Evolutionary conservation across 2,329 filamentous ascomycete species (phyloP), one percentile per base, ranked within the genome.

Genomic region (Alternaria gansuensis): DNA sequence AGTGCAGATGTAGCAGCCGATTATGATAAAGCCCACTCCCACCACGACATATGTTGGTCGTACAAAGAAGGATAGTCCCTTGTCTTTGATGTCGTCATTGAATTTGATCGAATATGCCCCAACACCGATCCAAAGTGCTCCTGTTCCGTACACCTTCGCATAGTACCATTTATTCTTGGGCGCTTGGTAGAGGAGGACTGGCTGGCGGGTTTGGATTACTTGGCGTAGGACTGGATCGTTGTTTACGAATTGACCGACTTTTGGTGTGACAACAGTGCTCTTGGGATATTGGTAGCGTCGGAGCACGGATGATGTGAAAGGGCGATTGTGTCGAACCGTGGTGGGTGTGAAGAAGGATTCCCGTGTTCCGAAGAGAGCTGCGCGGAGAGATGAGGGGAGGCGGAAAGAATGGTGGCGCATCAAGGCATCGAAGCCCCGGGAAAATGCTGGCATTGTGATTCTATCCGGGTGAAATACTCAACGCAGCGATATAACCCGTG

Each of bases 201-300:
- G 73, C 49, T 70, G 64, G n/a, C 67, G 61, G 29, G 70, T 72
- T 50, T 71, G 62, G 5, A 66, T 56, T 7, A 77, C 71, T 41
- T 69, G 66, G 29, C 74, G 74, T 21, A 77, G 62, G n/a, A 76
- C 71, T 2, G 74, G 73, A 53, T 77, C 74, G 49, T 59, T 63
- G 53, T 54, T 66, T n/a, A 68, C 44, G 52, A 70, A 69, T 13
- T 57, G 33, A 49, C 56, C 64, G 4, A 59, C 58, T 31, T 53
- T 65, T 2, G 37, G 43, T 2, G 46, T 53, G 37, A 57, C 33
- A 10, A 54, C 45, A 11, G 51, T 50, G 10, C 48, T 44, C 39
- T 62, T 63, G 41, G 57, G 51, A 51, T 67, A 64, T 29, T 67
- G 63, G 45, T 72, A 72, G 59, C 70, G 63, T 17, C 66, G 71